Conservation (phyloP, 2,329 filamentous ascomycete species). For the Xylariaceae sp. region DNA sequence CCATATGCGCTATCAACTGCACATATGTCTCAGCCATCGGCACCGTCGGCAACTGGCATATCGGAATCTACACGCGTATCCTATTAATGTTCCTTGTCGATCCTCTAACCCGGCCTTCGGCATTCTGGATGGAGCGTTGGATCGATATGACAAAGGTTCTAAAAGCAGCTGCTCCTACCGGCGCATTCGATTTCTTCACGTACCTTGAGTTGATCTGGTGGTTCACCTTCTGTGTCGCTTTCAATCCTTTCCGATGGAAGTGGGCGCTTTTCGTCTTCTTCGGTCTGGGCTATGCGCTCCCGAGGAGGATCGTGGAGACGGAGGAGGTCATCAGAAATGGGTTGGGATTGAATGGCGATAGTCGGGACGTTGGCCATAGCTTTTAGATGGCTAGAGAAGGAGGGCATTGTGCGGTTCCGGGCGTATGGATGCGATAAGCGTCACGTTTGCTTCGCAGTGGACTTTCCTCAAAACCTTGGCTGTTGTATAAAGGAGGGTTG, state of each 20-base stretch:
- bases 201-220: constrained; percentile 83
- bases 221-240: constrained; percentile 74
- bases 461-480: too few relatives aligned
- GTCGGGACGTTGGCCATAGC: constrained; percentile 32
- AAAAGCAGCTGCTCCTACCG: constrained; percentile 67
- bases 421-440: too few relatives aligned
- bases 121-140: constrained; percentile 79
- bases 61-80: constrained; percentile 84
- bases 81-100: constrained; percentile 84
- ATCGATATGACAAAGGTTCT: constrained; percentile 77
- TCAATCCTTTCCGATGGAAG: constrained; percentile 89
- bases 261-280: constrained; percentile 83
- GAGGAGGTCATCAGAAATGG: constrained; percentile 62
- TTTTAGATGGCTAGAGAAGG: constrained; percentile 23
- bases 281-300: constrained; percentile 66
- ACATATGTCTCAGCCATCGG: constrained; percentile 80
- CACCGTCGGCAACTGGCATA: constrained; percentile 83
- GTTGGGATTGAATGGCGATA: constrained; percentile 37
- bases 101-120: constrained; percentile 68
- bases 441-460: too few relatives aligned
- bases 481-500: too few relatives aligned
- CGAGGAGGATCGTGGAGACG: constrained; percentile 61
- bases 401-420: too few relatives aligned
- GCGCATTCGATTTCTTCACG: constrained; percentile 86
- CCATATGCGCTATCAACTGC: constrained; percentile 75